Conservation (phyloP, 2,329 filamentous ascomycete species). For the Exophiala bonariae region DNA sequence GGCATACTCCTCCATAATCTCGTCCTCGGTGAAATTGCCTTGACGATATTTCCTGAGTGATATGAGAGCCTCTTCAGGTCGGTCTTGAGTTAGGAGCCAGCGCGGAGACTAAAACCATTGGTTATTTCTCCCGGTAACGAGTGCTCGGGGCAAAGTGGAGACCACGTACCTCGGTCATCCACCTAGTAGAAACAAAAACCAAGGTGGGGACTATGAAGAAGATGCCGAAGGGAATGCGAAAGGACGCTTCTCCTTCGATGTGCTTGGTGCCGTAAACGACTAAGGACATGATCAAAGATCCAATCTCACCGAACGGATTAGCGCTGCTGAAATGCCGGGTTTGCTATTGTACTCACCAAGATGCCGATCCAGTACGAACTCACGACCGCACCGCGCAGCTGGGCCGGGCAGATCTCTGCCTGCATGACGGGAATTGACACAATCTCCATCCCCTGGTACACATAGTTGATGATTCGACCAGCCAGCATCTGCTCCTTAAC, state of each 20-base stretch:
- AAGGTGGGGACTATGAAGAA: conserved; percentile 31
- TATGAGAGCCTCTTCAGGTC: conserved; percentile 29
- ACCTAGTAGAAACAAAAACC: conserved; percentile 33
- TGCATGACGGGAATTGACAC: conserved; percentile 11
- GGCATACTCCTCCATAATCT: conserved; percentile 13
- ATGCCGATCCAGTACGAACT: conserved; percentile 12
- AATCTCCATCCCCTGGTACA: conserved; percentile 14
- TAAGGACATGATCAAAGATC: conserved; percentile 10
- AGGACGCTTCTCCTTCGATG: conserved; percentile 5
- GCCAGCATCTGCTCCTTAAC: conserved; percentile 12
- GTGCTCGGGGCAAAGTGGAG: no score
- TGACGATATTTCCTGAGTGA: conserved; percentile 21
- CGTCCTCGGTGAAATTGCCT: conserved; percentile 16
- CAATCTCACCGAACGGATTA: conserved; percentile 6
- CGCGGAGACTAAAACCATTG: no score
- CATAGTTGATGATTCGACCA: conserved; percentile 15
- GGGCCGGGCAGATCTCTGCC: conserved; percentile 10
- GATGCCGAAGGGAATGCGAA: conserved; percentile 14
- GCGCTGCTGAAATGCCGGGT: no score
- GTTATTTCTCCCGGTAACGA: no score
- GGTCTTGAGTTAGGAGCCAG: no score
- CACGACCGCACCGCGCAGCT: conserved; percentile 11
- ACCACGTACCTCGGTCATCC: no score
- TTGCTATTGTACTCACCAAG: no score
- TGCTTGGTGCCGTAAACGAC: conserved; percentile 11